Base-by-base conservation (phyloP, 345 rosid genomes). In the Pelargonium nanum region DNA sequence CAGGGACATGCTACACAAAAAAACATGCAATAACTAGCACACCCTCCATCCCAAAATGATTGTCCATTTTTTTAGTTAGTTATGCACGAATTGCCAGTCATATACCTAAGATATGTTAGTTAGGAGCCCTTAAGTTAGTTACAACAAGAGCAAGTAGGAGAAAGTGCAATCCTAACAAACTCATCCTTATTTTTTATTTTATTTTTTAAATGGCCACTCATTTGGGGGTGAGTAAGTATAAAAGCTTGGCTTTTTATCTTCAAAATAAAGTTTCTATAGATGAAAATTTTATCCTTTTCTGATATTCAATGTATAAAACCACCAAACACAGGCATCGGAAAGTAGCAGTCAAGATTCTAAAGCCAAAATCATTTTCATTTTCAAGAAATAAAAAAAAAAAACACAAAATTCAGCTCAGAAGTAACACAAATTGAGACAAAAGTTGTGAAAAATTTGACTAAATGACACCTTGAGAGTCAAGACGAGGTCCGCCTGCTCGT, bases 401-500 rank as follows among this genome's bases (percentile, higher is more conserved):
- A 55, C 17, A 23, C 15, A 8, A 13, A 50, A 50, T 50, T 50
- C 19, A 4, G 16, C 19, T 15, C 16, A 22, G 24, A 22, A 52
- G 8, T 19, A 66, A 21, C 23, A 52, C 12, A 3, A 4, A 17
- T 0, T 21, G 28, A 48, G 24, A 48, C 20, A 65, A 30, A 63
- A 22, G 20, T 19, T 12, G 21, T 1, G 6, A 56, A 67, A 23
- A 24, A 58, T 3, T 40, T 12, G 48, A 40, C 15, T 40, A 19
- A 2, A 54, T 7, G 44, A 48, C 55, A 87, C 98, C 96, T 88
- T 88, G n/a, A 91, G 59, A 67, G 83, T 64, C 44, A 95, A 80
- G 23, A 83, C 62, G 55, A 88, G 81, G 55, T 90, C 85, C 74
- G 88, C 95, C 65, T 83, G 98, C 8, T 86, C 88, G 64, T 91